Evolutionary conservation across 305 asterid species (phyloP).

Genomic region (Withania somnifera): DNA sequence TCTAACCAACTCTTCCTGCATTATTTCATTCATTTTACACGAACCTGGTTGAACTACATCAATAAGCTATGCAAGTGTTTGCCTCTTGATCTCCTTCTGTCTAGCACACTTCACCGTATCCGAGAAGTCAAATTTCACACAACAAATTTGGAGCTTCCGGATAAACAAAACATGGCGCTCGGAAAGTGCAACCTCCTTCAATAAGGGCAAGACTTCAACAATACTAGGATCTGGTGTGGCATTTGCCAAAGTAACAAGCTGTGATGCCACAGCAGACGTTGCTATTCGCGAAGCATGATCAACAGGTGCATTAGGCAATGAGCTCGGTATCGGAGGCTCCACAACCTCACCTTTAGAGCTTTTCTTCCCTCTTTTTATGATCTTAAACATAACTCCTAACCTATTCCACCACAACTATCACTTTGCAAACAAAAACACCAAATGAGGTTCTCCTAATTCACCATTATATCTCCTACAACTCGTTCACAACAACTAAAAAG

Average conservation of each 20-base stretch:
- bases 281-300: conserved; percentile 56
- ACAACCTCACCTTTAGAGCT: conserved; percentile 51
- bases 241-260: conserved; percentile 28
- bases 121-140: conserved; percentile 49
- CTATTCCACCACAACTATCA: background rate
- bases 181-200: conserved; percentile 47
- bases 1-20: conserved; percentile 76
- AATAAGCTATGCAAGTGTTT: conserved; percentile 57
- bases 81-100: conserved; percentile 89
- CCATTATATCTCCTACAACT: background rate
- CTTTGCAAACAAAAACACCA: background rate
- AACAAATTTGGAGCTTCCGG: conserved; percentile 58
- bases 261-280: conserved; percentile 20
- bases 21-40: conserved; percentile 72
- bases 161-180: conserved; percentile 62
- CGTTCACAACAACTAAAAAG: background rate
- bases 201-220: conserved; percentile 57
- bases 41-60: conserved; percentile 66
- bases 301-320: conserved; percentile 42
- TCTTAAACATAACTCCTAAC: conserved; percentile 45
- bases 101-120: conserved; percentile 63
- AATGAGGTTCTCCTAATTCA: background rate
- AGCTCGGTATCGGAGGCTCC: conserved; percentile 49
- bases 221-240: conserved; percentile 42
- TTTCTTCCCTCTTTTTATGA: conserved; percentile 65